Base-by-base conservation (phyloP, 2,329 filamentous ascomycete genomes). In the Beauveria caledonica region DNA sequence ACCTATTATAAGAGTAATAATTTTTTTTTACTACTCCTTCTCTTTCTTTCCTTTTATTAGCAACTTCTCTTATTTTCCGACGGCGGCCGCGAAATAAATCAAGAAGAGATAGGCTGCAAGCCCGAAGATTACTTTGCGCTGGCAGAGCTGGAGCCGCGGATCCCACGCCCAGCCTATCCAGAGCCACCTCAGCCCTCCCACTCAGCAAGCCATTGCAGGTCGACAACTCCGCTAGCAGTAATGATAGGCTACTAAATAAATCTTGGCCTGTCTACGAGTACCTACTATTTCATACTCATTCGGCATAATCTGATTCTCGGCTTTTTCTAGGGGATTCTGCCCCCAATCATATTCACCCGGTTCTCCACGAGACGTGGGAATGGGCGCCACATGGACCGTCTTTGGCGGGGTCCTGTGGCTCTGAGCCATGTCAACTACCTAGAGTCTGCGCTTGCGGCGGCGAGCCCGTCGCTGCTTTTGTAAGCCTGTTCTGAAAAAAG, bases 101-200 rank as follows among this genome's bases (percentile, higher is more conserved):
- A 15, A 39, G 19, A 29, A 39, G 27, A 52, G 29, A 54, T 8
- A 19, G 25, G n/a, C 21, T 11, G 49, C 49, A 36, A 51, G 29
- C 49, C 45, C 36, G 10, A 58, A 42, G 42, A 7, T 13, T 40
- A n/a, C 29, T 27, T 49, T 36, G n/a, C 33, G 33, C 19, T 53
- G 51, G 33, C 51, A 39, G 21, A 29, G 9, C 33, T 48, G 45
- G 33, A 52, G 39, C 52, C 40, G 39, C 21, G 36, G 52, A 15
- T n/a, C 57, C 57, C 57, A 15, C 36, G 5, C 8, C 40, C 48
- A 50, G 57, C 57, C 57, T 59, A 59, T 59, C 57, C 57, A 52
- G 49, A 53, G 57, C 48, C 39, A 25, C 57, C 29, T 36, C 57
- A 59, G 29, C 57, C 57, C 57, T 52, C 48, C 57, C 36, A 42